Evolutionary conservation across 331 rosid species (phyloP).

Genomic region (Quercus phellos): DNA sequence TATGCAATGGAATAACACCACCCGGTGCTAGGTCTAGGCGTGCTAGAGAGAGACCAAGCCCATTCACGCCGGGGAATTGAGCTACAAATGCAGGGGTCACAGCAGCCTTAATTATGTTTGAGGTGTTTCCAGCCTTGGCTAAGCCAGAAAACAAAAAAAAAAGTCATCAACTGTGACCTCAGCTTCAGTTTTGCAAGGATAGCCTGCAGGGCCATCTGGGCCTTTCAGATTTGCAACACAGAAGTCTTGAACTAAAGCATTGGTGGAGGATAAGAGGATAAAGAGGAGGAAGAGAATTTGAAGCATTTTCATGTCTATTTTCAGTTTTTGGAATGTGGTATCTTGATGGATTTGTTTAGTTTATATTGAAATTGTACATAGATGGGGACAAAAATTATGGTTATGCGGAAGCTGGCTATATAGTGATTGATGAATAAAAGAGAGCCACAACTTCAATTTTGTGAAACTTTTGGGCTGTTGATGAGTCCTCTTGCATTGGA

Average conservation of each 20-base stretch:
- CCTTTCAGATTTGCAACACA: slow-evolving; percentile 70
- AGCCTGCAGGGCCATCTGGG: slow-evolving; percentile 63
- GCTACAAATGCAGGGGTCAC: slow-evolving; percentile 77
- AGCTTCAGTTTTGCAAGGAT: slow-evolving; percentile 34
- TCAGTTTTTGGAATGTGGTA: not conserved
- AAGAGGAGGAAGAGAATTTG: slow-evolving; percentile 39
- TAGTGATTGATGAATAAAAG: too few relatives aligned
- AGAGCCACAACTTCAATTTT: too few relatives aligned
- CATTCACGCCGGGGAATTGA: slow-evolving; percentile 68
- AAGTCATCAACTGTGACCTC: slow-evolving; percentile 57
- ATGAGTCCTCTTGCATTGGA: too few relatives aligned
- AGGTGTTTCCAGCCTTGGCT: slow-evolving; percentile 38
- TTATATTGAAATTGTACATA: not conserved
- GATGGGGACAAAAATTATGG: too few relatives aligned
- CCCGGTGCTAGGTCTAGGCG: slow-evolving; percentile 59
- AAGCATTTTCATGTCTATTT: slow-evolving; percentile 36
- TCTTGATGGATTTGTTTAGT: slow-evolving; percentile 1
- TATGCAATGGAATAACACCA: slow-evolving; percentile 86
- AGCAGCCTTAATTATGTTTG: slow-evolving; percentile 62
- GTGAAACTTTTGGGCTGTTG: too few relatives aligned
- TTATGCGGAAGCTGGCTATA: too few relatives aligned
- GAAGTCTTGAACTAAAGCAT: slow-evolving; percentile 53
- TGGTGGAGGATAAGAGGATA: slow-evolving; percentile 42
- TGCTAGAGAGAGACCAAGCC: slow-evolving; percentile 62
- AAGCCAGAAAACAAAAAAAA: slow-evolving; percentile 52